phyloP scores from a whole-genome alignment of 495 filamentous ascomycete species.

The Podospora comata region DNA sequence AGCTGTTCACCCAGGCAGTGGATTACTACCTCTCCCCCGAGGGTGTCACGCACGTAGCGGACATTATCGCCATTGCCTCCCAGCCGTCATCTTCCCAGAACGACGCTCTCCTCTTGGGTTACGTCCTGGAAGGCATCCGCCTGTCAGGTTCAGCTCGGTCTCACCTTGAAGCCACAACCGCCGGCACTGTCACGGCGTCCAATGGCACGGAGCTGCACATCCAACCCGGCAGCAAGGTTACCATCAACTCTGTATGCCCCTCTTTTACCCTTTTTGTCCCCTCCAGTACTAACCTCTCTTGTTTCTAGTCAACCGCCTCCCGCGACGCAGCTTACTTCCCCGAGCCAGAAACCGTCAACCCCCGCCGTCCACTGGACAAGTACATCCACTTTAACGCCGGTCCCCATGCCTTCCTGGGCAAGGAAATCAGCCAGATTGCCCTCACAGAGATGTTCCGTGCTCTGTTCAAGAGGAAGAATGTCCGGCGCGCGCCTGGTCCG shows the following conservation, averaged over 20 bases:
- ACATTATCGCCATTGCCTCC: slow-evolving; percentile 54
- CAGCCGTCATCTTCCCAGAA: slow-evolving; percentile 31
- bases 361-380: slow-evolving; percentile 61
- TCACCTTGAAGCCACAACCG: slow-evolving; percentile 49
- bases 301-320: slow-evolving; percentile 49
- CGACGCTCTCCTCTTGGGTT: slow-evolving; percentile 46
- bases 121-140: slow-evolving; percentile 53
- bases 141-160: slow-evolving; percentile 45
- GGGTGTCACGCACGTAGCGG: slow-evolving; percentile 53
- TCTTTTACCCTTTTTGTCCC: slow-evolving; percentile 33
- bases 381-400: slow-evolving; percentile 68
- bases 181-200: slow-evolving; percentile 50
- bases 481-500: slow-evolving; percentile 65
- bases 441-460: slow-evolving; percentile 67
- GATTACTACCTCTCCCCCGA: slow-evolving; percentile 68
- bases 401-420: slow-evolving; percentile 60
- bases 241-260: slow-evolving; percentile 56
- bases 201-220: slow-evolving; percentile 46
- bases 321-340: slow-evolving; percentile 64
- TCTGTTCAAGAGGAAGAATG: slow-evolving; percentile 57
- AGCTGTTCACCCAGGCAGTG: slow-evolving; percentile 69
- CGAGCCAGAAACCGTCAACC: slow-evolving; percentile 61
- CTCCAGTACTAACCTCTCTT: slow-evolving; percentile 14
- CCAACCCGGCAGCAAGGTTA: slow-evolving; percentile 41
- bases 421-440: slow-evolving; percentile 58